Base-by-base conservation (phyloP, 192 early-diverging fungal genomes). In the Backusella westeae region DNA sequence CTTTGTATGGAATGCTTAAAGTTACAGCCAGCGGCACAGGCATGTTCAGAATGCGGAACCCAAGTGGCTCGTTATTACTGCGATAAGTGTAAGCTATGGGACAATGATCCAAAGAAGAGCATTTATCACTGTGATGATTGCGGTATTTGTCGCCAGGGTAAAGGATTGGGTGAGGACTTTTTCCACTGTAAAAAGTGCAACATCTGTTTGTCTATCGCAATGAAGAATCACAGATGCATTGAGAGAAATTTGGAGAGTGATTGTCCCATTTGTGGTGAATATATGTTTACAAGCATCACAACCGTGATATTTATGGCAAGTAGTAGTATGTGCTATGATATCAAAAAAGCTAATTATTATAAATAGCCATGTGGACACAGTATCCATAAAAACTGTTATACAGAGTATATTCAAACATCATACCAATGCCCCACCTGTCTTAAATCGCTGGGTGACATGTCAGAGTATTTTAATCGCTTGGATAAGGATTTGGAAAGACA, bases 211-310 rank as follows among this genome's bases (percentile, higher is more conserved):
- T 88, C 87, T 12, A 91, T 94, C 17, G 59, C 78, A 32, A 85
- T 93, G 17, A 90, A 93, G 74, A 87, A 90, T 12, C 97, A 99
- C 81, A 89, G 91, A 66, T 99, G 97, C 78, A 95, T 94, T 66
- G 97, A 99, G 80, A 87, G 91, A 67, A 95, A 94, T 52, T 75
- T 99, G 42, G 95, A 97, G 75, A 89, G 91, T 71, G 93, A 98
- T 80, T 99, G 97, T 73, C 96, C 96, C 6, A 97, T 99, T 71
- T 99, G 97, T 85, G 95, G 96, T 32, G 96, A 99, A 77, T 93
- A 92, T 80, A 91, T 99, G 87, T 96, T 96, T 70, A 97, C 94
- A 9, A 96, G 94, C 3, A 91, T 91, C 1, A 88, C 89, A 10
- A 88, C 87, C 0, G 91, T 96, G 3, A 93, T 94, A 17, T 94